Percentiles rank a stretch among this genome's conserved stretches.
phyloP scores from a whole-genome alignment of 2,329 filamentous ascomycete genomes.

The Mycosphaerella sp. region DNA sequence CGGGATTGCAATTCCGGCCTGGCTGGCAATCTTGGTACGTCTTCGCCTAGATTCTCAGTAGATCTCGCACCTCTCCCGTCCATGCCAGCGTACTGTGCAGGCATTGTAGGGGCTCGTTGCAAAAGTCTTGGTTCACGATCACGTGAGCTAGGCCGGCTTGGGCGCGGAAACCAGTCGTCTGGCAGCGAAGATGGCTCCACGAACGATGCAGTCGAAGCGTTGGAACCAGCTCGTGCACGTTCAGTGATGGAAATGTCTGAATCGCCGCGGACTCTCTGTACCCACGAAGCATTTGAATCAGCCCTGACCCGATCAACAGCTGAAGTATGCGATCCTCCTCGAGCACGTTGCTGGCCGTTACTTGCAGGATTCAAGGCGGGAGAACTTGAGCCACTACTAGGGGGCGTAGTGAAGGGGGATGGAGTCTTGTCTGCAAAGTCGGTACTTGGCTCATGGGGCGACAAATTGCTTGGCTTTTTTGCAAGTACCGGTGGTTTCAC shows the following conservation, averaged over 20 bases:
- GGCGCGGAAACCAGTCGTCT: slow-evolving; percentile 14
- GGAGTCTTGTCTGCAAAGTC: slow-evolving; percentile 42
- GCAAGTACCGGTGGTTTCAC: slow-evolving; percentile 27
- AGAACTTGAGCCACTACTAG: slow-evolving; percentile 60
- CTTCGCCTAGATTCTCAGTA: slow-evolving; percentile 25
- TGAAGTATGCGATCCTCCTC: not conserved
- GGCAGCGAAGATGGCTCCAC: slow-evolving; percentile 30
- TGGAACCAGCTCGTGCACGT: slow-evolving; percentile 24
- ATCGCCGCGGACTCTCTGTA: slow-evolving; percentile 25
- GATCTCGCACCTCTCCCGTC: slow-evolving; percentile 7
- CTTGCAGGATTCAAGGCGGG: slow-evolving; percentile 20
- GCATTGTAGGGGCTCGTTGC: slow-evolving; percentile 21
- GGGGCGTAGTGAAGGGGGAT: slow-evolving; percentile 84
- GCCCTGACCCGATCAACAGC: slow-evolving; percentile 25
- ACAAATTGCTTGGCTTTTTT: slow-evolving; percentile 24
- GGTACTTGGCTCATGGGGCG: slow-evolving; percentile 38
- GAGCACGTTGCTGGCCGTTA: not conserved
- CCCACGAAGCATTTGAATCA: slow-evolving; percentile 28
- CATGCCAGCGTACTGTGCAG: slow-evolving; percentile 23
- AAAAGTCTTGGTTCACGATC: slow-evolving; percentile 12
- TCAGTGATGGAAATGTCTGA: slow-evolving; percentile 26
- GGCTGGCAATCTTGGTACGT: slow-evolving; percentile 30
- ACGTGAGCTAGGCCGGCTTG: slow-evolving; percentile 20
- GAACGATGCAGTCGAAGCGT: slow-evolving; percentile 27
- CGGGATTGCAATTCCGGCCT: slow-evolving; percentile 31